Evolutionary conservation across 2,329 filamentous ascomycete species (phyloP).

Genomic region (Rutstroemia sp.): DNA sequence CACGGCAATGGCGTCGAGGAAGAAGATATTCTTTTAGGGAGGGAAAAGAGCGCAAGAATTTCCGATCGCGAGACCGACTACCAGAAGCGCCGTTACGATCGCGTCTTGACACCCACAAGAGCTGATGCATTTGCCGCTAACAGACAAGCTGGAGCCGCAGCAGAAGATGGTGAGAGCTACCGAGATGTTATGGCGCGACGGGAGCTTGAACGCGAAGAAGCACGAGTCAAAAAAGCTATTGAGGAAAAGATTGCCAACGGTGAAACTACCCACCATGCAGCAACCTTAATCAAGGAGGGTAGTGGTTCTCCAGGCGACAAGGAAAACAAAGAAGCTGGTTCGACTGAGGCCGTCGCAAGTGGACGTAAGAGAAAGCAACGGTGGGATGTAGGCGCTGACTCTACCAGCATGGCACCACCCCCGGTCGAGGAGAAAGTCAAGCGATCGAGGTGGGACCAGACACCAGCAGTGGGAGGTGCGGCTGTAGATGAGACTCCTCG

Average conservation of each 20-base stretch:
- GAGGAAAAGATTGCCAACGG: slow-evolving; percentile 59
- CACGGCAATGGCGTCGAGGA: slow-evolving; percentile 80
- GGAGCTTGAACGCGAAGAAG: slow-evolving; percentile 89
- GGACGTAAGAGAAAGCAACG: slow-evolving; percentile 85
- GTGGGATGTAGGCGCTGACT: slow-evolving; percentile 73
- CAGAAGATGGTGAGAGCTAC: slow-evolving; percentile 70
- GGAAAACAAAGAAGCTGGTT: slow-evolving; percentile 64
- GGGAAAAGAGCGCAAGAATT: slow-evolving; percentile 86
- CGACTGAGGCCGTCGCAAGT: slow-evolving; percentile 54
- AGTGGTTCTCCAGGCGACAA: slow-evolving; percentile 48
- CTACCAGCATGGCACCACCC: slow-evolving; percentile 40
- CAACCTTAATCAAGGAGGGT: slow-evolving; percentile 61
- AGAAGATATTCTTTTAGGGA: slow-evolving; percentile 77
- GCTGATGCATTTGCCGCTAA: slow-evolving; percentile 80
- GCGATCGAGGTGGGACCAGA: slow-evolving; percentile 82
- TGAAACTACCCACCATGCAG: slow-evolving; percentile 55
- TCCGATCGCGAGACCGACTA: slow-evolving; percentile 93
- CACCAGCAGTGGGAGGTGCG: slow-evolving; percentile 51
- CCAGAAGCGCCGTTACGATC: slow-evolving; percentile 90
- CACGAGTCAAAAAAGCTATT: slow-evolving; percentile 73
- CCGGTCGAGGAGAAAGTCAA: slow-evolving; percentile 49
- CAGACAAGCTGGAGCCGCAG: slow-evolving; percentile 52
- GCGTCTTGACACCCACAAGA: slow-evolving; percentile 76
- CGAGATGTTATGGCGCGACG: slow-evolving; percentile 84
- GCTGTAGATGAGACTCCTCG: slow-evolving; percentile 53